Evolutionary conservation across 2,329 filamentous ascomycete species (phyloP), one percentile per base, ranked within the genome.

Genomic region (Hymenoscyphus salicellus): DNA sequence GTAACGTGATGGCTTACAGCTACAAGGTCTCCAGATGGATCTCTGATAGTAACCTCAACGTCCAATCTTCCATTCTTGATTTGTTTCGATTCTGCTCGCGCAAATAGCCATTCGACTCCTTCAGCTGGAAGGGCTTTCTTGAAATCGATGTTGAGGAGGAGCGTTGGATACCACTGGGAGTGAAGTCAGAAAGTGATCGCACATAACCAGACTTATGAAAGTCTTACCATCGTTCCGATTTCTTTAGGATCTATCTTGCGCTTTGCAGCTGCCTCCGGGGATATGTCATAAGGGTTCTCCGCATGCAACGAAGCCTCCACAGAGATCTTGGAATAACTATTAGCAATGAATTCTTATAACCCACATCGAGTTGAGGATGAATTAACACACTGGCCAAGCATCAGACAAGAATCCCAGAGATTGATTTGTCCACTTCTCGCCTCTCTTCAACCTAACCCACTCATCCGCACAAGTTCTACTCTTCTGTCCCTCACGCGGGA

Each of bases 31-130:
- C 86, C 87, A 1, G 77, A 72, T 41, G 82, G 82, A 77, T 93
- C 89, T 74, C 88, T 76, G 2, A 93, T 78, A 32, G 87, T 77
- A 26, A 94, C 81, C 68, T 94, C 89, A 56, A 93, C 73, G 78
- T 96, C 92, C 74, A 91, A 88, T 65, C 89, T 80, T 0, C 91
- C 91, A 68, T 92, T 87, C 69, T 81, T 82, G 52, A 93, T 84
- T 75, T 82, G 79, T 77, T 91, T 93, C 4, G 86, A 81, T 62
- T 84, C 81, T 14, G 88, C 81, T 36, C 90, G 81, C 49, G 87
- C 80, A 71, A 88, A 88, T 61, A 96, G 74, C 87, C 89, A 95
- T 74, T 91, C 87, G 1, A 86, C 85, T 0, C 91, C 91, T 52
- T 85, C 84, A 3, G 79, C 77, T 0, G 90, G 90, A 55, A 96